Base-by-base conservation (phyloP, 768 basidiomycete genomes). In the Porpolomopsis calyptriformis region DNA sequence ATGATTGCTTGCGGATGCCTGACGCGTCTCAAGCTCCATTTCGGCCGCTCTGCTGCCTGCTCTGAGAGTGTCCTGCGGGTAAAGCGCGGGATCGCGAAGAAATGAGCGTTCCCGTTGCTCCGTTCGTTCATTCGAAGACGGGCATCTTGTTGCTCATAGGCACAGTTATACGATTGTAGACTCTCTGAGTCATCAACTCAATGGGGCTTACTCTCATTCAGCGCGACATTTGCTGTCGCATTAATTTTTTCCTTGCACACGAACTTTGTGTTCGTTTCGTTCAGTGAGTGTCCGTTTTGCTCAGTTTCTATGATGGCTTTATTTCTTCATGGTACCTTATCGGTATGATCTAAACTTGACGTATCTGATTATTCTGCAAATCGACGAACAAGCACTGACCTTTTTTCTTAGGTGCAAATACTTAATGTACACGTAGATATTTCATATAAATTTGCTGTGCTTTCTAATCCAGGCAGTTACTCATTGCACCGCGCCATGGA, bases 201-300 rank as follows among this genome's bases (percentile, higher is more conserved):
- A 87, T 85, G 85, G 85, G 85, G 85, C 85, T 87, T 81, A 85
- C 82, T 86, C 81, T 85, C 74, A 62, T 68, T 68, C 77, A 78
- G 74, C 78, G 71, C 67, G 61, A 56, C 53, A 34, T n/a, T n/a
- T n/a, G n/a, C n/a, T n/a, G n/a, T n/a, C n/a, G n/a, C n/a, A 44
- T 52, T 45, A 62, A 73, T 80, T 84, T 85, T 83, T 78, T 71
- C 57, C 58, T 57, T 49, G 19, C 49, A 7, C 40, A 49, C 43
- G 76, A 71, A 71, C 76, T 80, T 62, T 70, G 57, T 65, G 74
- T 74, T 74, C 69, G 44, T 7, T 40, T 8, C 39, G 20, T 8
- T 23, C 18, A n/a, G 9, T 8, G 12, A 23, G 22, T n/a, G n/a
- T n/a, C n/a, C n/a, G n/a, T n/a, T n/a, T n/a, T n/a, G n/a, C n/a